Percentiles rank a stretch among this genome's conserved stretches.
Conservation (phyloP, 441 rosid genomes). For the Gossypium lobatum region DNA sequence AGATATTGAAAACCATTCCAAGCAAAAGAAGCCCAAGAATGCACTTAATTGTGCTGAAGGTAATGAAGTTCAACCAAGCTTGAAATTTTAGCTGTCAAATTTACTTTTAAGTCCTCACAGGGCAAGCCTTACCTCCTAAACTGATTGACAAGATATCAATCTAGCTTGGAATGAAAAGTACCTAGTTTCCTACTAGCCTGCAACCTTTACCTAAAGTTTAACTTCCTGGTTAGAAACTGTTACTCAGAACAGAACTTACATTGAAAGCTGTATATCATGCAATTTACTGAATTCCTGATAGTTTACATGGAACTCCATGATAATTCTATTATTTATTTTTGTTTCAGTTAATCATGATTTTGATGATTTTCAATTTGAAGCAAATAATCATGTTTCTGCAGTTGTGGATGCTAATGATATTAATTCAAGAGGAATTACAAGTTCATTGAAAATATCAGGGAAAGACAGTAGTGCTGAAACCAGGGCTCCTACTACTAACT, state of each 20-base stretch:
- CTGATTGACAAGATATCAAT: neutral
- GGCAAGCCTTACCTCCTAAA: neutral
- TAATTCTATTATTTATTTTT: neutral
- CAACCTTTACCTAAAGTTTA: neutral
- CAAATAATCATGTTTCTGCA: slow-evolving; percentile 9
- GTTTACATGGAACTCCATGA: slow-evolving; percentile 1
- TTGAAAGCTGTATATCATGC: neutral
- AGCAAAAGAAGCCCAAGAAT: slow-evolving; percentile 21
- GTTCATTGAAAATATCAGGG: slow-evolving; percentile 20
- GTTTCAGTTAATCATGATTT: neutral
- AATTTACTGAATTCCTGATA: neutral
- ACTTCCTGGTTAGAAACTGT: slow-evolving; percentile 5
- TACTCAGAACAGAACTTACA: neutral
- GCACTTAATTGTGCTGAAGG: slow-evolving; percentile 36
- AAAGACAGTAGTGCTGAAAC: slow-evolving; percentile 20
- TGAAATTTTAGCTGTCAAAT: neutral
- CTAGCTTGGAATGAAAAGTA: neutral
- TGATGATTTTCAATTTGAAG: slow-evolving; percentile 4
- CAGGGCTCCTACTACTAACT: slow-evolving; percentile 19
- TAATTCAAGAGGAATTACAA: slow-evolving; percentile 11
- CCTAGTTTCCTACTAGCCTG: neutral
- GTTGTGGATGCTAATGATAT: slow-evolving; percentile 15
- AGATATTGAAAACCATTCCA: slow-evolving; percentile 13
- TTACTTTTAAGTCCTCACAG: neutral
- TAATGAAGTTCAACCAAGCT: slow-evolving; percentile 19